A percentile compares a stretch with the other conserved stretches of the same genome.
phyloP scores from a whole-genome alignment of 2,329 filamentous ascomycete species.

The Colletotrichum nymphaeae region DNA sequence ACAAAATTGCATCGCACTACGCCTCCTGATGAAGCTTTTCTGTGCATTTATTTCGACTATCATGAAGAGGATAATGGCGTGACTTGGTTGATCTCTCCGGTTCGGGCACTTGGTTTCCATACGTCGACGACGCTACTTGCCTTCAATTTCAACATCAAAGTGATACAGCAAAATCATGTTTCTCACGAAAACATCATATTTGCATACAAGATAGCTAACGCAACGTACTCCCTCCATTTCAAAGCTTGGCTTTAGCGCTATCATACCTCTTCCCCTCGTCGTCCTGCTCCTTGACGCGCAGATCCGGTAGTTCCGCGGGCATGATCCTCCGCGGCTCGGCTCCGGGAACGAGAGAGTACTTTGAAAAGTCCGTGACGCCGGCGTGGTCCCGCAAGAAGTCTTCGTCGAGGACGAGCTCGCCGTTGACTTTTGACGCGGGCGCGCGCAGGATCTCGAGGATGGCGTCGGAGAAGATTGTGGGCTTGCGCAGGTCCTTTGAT shows the following conservation, averaged over 20 bases:
- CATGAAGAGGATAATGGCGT: neutral
- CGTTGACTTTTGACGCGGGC: constrained; percentile 73
- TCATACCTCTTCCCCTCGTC: constrained; percentile 81
- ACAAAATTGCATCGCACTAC: constrained; percentile 1
- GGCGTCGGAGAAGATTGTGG: constrained; percentile 83
- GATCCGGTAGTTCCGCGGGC: constrained; percentile 75
- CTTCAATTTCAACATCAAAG: too few relatives aligned
- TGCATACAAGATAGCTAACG: neutral
- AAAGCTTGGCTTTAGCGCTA: constrained; percentile 63
- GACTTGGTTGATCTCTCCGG: neutral
- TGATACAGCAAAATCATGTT: too few relatives aligned
- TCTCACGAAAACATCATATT: too few relatives aligned
- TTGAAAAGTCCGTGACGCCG: constrained; percentile 76
- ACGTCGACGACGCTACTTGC: too few relatives aligned
- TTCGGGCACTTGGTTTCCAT: too few relatives aligned
- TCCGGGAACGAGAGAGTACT: constrained; percentile 77
- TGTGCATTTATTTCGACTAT: neutral
- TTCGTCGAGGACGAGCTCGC: constrained; percentile 79
- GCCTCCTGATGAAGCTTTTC: neutral
- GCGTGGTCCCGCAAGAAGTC: constrained; percentile 77
- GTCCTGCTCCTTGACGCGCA: constrained; percentile 81
- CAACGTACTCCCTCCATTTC: neutral
- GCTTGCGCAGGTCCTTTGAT: constrained; percentile 71
- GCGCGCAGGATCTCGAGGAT: constrained; percentile 77
- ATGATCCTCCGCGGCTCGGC: constrained; percentile 79